phyloP scores from a whole-genome alignment of 2,329 filamentous ascomycete species.

The Aureobasidium sp. region DNA sequence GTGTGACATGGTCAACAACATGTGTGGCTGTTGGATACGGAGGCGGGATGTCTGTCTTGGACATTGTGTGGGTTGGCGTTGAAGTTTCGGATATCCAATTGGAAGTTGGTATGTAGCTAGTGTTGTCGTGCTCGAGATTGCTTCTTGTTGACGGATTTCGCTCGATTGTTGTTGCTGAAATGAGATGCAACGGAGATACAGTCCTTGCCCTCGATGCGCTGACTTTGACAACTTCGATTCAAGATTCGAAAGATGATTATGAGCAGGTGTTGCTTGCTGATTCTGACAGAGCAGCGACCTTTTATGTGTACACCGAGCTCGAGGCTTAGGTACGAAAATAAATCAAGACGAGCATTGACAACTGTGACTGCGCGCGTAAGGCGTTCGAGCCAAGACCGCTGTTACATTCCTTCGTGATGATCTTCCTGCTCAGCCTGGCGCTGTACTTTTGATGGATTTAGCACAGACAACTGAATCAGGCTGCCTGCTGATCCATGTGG shows the following conservation, averaged over 20 bases:
- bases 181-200: neutral
- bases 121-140: too few relatives aligned
- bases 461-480: neutral
- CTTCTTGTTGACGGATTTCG: neutral
- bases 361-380: neutral
- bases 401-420: neutral
- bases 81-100: neutral
- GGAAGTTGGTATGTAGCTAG: neutral
- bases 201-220: neutral
- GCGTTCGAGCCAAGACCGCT: neutral
- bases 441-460: neutral
- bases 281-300: neutral
- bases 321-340: neutral
- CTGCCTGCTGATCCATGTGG: neutral
- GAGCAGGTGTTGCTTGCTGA: neutral
- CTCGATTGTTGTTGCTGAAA: neutral
- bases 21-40: neutral
- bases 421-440: neutral
- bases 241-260: neutral
- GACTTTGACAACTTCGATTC: neutral
- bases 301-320: neutral
- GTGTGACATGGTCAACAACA: neutral
- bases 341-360: neutral
- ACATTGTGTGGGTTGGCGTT: neutral
- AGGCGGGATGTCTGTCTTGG: neutral